Percentiles rank a stretch among this genome's conserved stretches.
These are phyloP conservation scores for Cyclotella atomus DNA, from an alignment of 108 stramenopile species.

Conservation along the genomic window DNA sequence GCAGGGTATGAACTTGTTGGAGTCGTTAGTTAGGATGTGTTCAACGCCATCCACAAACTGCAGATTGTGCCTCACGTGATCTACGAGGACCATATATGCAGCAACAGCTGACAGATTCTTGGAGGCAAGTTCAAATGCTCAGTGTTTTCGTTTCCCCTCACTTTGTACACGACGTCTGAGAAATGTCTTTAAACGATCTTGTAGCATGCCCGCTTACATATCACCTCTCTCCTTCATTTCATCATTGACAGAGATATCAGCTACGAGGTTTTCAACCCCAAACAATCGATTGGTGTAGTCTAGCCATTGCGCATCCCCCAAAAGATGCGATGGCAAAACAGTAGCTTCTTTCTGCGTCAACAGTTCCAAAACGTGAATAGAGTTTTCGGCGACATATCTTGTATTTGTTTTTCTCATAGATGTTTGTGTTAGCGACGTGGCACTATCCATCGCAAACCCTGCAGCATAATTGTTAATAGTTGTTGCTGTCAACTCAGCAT, in stretches of 20 bases:
- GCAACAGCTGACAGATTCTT: conserved; percentile 22
- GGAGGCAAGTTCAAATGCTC: neutral
- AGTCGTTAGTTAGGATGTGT: conserved; percentile 6
- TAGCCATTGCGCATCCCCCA: neutral
- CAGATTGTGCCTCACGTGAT: conserved; percentile 15
- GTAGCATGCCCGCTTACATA: conserved; percentile 1
- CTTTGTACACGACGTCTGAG: neutral
- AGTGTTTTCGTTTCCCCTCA: neutral
- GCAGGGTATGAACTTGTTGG: conserved; percentile 8
- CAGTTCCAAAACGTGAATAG: too few species aligned
- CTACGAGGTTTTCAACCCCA: neutral
- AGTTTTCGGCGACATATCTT: too few species aligned
- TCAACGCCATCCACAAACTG: conserved; percentile 1
- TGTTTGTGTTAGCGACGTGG: neutral
- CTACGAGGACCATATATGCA: conserved; percentile 1
- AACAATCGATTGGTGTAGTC: neutral
- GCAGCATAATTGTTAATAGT: conserved; percentile 1
- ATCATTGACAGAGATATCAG: neutral
- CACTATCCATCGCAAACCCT: neutral
- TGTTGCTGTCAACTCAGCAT: neutral
- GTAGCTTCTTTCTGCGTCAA: too few species aligned
- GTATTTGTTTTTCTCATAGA: too few species aligned
- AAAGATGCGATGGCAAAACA: too few species aligned
- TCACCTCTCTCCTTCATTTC: conserved; percentile 13
- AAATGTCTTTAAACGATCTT: neutral